Conservation (phyloP, 148 eudicot species). For the Rhododendron ferrugineum region DNA sequence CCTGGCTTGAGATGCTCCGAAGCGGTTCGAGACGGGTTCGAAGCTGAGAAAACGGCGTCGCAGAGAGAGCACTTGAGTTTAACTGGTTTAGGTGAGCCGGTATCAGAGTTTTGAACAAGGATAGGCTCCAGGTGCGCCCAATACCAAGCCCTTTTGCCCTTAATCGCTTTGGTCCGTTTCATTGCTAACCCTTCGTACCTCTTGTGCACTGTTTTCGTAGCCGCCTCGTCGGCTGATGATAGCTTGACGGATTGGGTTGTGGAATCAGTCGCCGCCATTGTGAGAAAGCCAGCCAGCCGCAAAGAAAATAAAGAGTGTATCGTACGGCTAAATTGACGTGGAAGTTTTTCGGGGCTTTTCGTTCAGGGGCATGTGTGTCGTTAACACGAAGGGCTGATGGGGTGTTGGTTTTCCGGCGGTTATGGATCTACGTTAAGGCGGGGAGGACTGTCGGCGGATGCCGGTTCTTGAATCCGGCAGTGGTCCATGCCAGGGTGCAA, state of each 20-base stretch:
- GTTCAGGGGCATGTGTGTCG: too few relatives aligned
- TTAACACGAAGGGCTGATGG: too few relatives aligned
- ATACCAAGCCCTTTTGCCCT: conserved; percentile 98
- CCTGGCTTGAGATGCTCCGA: conserved; percentile 57
- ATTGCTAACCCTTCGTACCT: conserved; percentile 65
- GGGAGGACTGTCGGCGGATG: conserved; percentile 16
- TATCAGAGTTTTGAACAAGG: conserved; percentile 52
- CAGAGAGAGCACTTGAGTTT: conserved; percentile 22
- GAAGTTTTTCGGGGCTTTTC: too few relatives aligned
- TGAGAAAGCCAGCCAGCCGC: too few relatives aligned
- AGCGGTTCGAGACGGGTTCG: too few relatives aligned
- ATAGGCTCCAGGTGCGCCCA: conserved; percentile 89
- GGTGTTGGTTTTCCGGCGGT: neutral
- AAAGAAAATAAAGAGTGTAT: too few relatives aligned
- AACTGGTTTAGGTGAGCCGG: conserved; percentile 66
- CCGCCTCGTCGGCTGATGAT: conserved; percentile 24
- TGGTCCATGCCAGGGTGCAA: conserved; percentile 15
- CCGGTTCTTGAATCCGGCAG: conserved; percentile 20
- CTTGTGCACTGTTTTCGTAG: conserved; percentile 59
- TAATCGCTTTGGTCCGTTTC: conserved; percentile 82
- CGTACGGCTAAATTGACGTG: too few relatives aligned
- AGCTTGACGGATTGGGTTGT: too few relatives aligned
- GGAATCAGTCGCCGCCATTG: too few relatives aligned
- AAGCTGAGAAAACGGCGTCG: too few relatives aligned
- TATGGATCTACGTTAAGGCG: conserved; percentile 13